Evolutionary conservation across 805 yeast genomes (phyloP).

Genomic region (Candida cerambycidarum): DNA sequence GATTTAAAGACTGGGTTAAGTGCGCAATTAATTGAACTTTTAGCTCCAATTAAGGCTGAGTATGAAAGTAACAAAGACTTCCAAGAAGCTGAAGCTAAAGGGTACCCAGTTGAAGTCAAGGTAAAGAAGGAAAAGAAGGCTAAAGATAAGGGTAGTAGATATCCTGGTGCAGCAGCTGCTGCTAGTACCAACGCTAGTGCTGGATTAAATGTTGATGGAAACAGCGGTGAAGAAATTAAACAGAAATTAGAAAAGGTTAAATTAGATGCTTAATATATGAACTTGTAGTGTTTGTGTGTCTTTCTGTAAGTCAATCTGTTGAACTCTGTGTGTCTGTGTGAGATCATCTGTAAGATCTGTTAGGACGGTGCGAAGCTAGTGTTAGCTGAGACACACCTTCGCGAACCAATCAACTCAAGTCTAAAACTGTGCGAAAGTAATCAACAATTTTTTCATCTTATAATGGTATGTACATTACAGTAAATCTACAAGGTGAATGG

Average conservation of each 20-base stretch:
- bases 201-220: constrained; percentile 20
- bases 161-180: constrained; percentile 60
- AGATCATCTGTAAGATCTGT: no score
- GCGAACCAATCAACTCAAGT: constrained; percentile 4
- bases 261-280: constrained; percentile 1
- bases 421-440: constrained; percentile 7
- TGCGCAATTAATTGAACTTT: constrained; percentile 73
- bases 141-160: constrained; percentile 86
- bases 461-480: constrained; percentile 4
- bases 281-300: neutral
- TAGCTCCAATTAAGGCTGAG: constrained; percentile 81
- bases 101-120: constrained; percentile 75
- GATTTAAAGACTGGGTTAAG: constrained; percentile 93
- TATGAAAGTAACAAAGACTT: constrained; percentile 64
- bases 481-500: neutral
- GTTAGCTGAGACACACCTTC: no score
- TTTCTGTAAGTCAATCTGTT: no score
- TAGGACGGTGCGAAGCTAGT: no score
- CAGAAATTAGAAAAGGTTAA: constrained; percentile 5
- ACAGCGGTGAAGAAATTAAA: constrained; percentile 37
- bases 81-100: constrained; percentile 70
- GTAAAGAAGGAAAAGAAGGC: constrained; percentile 71
- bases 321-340: no score
- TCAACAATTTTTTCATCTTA: constrained; percentile 6
- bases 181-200: constrained; percentile 1